phyloP scores from a whole-genome alignment of 257 asterid species.

The Ilex aquifolium region DNA sequence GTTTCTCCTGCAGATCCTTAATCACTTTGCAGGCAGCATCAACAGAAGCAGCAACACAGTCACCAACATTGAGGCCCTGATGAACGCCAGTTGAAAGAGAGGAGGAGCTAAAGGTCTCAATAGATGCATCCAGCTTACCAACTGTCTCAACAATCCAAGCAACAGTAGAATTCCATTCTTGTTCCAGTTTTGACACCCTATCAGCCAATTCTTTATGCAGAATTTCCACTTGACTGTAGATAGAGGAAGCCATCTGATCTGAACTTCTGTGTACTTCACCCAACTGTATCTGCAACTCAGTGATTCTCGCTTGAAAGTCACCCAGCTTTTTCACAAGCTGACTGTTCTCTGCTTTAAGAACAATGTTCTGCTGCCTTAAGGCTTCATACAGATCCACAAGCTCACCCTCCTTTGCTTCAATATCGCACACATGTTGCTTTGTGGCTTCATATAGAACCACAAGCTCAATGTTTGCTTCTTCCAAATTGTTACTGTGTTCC shows the following conservation, averaged over 20 bases:
- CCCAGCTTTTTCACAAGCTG: conserved; percentile 45
- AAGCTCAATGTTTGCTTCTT: conserved; percentile 60
- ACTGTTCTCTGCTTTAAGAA: conserved; percentile 54
- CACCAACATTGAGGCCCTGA: conserved; percentile 32
- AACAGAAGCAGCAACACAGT: conserved; percentile 50
- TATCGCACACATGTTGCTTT: conserved; percentile 33
- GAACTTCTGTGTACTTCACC: conserved; percentile 44
- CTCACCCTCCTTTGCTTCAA: conserved; percentile 47
- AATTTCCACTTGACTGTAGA: conserved; percentile 47
- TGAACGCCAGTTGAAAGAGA: conserved; percentile 21
- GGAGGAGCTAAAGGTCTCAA: conserved; percentile 27
- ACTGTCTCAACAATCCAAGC: conserved; percentile 50
- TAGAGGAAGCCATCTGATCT: conserved; percentile 44
- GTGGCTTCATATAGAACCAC: conserved; percentile 65
- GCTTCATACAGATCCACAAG: conserved; percentile 41
- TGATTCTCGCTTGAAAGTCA: conserved; percentile 34
- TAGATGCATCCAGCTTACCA: conserved; percentile 43
- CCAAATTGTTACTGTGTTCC: conserved; percentile 51
- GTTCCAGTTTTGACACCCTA: conserved; percentile 43
- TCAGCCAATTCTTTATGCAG: conserved; percentile 52
- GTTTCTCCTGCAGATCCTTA: conserved; percentile 49
- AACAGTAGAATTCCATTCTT: conserved; percentile 54
- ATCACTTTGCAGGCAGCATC: conserved; percentile 51
- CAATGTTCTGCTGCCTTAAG: conserved; percentile 44
- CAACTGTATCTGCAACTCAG: conserved; percentile 52